phyloP scores from a whole-genome alignment of 2,329 filamentous ascomycete species.

The Colletotrichum kahawae region DNA sequence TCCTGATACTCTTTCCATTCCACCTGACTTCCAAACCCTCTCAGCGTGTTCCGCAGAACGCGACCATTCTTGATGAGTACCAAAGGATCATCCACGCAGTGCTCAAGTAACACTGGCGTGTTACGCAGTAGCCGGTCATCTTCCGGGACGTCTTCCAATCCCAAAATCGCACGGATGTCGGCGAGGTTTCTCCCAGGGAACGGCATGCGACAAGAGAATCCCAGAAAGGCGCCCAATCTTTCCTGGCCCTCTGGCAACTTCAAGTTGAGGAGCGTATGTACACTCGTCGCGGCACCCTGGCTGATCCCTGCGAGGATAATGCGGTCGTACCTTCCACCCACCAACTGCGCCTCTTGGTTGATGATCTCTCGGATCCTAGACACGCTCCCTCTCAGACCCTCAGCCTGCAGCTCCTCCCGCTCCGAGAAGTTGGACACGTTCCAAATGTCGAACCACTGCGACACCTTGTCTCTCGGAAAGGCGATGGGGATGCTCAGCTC shows the following conservation, averaged over 20 bases:
- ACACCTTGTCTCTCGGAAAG: constrained; percentile 12
- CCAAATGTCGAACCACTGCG: constrained; percentile 59
- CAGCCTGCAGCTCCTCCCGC: constrained; percentile 46
- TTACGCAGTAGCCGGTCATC: constrained; percentile 38
- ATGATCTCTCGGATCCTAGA: constrained; percentile 36
- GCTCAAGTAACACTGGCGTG: constrained; percentile 50
- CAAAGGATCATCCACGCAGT: constrained; percentile 48
- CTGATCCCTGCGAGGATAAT: constrained; percentile 52
- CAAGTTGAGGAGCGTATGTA: constrained; percentile 42
- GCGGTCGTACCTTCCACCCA: constrained; percentile 41
- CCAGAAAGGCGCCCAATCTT: constrained; percentile 39
- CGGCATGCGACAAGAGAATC: constrained; percentile 41
- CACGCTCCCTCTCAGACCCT: constrained; percentile 45
- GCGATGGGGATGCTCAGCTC: constrained; percentile 32
- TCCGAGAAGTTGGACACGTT: constrained; percentile 43
- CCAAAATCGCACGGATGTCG: constrained; percentile 36
- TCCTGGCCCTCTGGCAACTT: constrained; percentile 22
- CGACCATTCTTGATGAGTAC: constrained; percentile 42
- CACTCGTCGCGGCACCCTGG: constrained; percentile 47
- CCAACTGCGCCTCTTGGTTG: constrained; percentile 33
- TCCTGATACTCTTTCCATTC: constrained; percentile 44
- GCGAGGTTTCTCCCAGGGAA: constrained; percentile 36
- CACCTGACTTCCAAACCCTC: constrained; percentile 41
- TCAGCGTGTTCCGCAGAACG: constrained; percentile 37
- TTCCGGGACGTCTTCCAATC: constrained; percentile 26